A percentile compares a stretch with the other conserved stretches of the same genome.
phyloP scores from a whole-genome alignment of 78 protist genomes.

The Dictyostelium citrinum region DNA sequence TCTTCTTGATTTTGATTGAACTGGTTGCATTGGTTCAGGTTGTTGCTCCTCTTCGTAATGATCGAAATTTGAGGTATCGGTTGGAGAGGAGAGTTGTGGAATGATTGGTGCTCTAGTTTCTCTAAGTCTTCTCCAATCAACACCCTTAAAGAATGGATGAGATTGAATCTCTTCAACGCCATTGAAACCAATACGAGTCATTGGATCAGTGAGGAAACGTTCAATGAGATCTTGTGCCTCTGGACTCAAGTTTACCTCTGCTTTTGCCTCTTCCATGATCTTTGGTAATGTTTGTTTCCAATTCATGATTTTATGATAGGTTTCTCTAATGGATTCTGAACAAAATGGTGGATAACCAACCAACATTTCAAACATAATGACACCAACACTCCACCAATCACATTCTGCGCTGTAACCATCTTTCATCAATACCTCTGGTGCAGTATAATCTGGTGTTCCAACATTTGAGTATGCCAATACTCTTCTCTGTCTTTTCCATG shows the following conservation, averaged over 20 bases:
- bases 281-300: constrained; percentile 79
- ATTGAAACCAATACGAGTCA: constrained; percentile 69
- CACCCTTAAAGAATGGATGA: constrained; percentile 93
- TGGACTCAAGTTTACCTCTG: constrained; percentile 67
- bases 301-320: constrained; percentile 84
- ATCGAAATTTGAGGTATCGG: constrained; percentile 73
- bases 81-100: constrained; percentile 35
- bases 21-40: constrained; percentile 71
- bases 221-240: constrained; percentile 86
- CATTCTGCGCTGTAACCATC: constrained; percentile 90
- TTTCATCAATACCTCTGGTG: constrained; percentile 93
- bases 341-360: constrained; percentile 93
- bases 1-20: constrained; percentile 57
- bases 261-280: constrained; percentile 81
- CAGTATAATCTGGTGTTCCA: constrained; percentile 94
- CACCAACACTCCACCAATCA: constrained; percentile 96
- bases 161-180: constrained; percentile 84
- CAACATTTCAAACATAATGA: constrained; percentile 90
- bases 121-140: constrained; percentile 75
- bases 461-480: constrained; percentile 87
- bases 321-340: constrained; percentile 80
- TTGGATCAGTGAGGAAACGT: constrained; percentile 72
- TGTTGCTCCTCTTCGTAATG: constrained; percentile 70
- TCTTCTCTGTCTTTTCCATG: constrained; percentile 83
- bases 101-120: constrained; percentile 74